These are phyloP conservation scores for Cercospora nicotianae DNA, from an alignment of 2,329 filamentous ascomycete genomes.

Conservation along the genomic window DNA sequence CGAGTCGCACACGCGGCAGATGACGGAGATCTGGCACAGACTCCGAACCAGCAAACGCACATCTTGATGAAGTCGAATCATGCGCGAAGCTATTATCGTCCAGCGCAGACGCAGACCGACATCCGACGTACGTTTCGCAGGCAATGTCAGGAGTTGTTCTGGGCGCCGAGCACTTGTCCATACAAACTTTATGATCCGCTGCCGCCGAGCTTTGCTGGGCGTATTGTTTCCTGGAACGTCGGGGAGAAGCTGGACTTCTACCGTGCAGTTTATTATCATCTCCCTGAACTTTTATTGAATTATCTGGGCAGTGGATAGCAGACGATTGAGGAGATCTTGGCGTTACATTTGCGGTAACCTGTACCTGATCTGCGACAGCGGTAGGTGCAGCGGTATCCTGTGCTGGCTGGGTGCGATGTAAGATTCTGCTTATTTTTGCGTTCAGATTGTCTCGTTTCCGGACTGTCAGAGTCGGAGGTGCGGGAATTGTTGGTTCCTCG, in stretches of 20 bases:
- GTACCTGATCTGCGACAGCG: slow-evolving; percentile 1
- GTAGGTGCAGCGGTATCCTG: not conserved
- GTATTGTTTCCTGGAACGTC: slow-evolving; percentile 5
- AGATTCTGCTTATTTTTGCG: slow-evolving; percentile 13
- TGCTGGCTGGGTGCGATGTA: slow-evolving; percentile 5
- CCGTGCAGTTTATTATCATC: not conserved
- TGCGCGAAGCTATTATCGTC: slow-evolving; percentile 8
- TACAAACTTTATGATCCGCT: slow-evolving; percentile 10
- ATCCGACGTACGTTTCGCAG: not conserved
- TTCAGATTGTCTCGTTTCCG: slow-evolving; percentile 18
- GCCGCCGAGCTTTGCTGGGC: slow-evolving; percentile 12
- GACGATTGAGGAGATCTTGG: slow-evolving; percentile 9
- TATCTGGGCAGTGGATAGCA: not conserved
- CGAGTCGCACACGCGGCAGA: slow-evolving; percentile 32
- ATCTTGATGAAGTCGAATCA: slow-evolving; percentile 7
- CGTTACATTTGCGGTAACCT: not conserved
- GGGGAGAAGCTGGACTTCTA: not conserved
- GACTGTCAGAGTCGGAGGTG: slow-evolving; percentile 18
- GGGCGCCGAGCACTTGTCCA: slow-evolving; percentile 14
- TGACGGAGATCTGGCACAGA: slow-evolving; percentile 18
- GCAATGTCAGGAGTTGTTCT: slow-evolving; percentile 7
- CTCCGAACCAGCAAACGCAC: not conserved
- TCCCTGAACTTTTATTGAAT: not conserved
- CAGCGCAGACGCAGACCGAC: slow-evolving; percentile 10
- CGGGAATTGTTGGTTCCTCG: slow-evolving; percentile 1